A percentile compares a stretch with the other conserved stretches of the same genome.
Evolutionary conservation across 2,329 filamentous ascomycete species (phyloP).

Genomic region (Fonsecaea nubica): DNA sequence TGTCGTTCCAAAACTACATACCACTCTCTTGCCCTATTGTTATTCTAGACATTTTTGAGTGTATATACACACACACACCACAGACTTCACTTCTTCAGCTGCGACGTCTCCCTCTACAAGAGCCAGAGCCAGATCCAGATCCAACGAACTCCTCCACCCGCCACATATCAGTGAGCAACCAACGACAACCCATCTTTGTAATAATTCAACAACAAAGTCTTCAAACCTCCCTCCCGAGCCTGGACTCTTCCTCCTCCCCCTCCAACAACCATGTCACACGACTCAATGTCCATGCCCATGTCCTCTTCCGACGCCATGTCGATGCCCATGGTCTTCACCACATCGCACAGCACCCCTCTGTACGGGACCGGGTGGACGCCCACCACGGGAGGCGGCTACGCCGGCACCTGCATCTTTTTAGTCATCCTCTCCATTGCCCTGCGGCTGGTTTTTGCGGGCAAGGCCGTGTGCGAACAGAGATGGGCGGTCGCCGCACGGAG

Average conservation of each 20-base stretch:
- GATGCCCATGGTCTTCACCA: slow-evolving; percentile 59
- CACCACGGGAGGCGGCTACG: slow-evolving; percentile 71
- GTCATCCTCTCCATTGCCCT: slow-evolving; percentile 74
- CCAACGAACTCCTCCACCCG: neutral
- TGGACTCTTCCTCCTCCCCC: slow-evolving; percentile 4
- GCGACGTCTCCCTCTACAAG: neutral
- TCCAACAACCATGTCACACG: slow-evolving; percentile 7
- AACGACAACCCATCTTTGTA: neutral
- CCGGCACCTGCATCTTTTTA: slow-evolving; percentile 90
- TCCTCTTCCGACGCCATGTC: slow-evolving; percentile 17
- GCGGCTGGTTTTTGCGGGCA: slow-evolving; percentile 74
- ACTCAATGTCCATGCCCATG: slow-evolving; percentile 16
- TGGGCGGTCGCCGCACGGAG: slow-evolving; percentile 76
- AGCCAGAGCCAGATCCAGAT: neutral
- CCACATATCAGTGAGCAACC: neutral
- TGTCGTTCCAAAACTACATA: neutral
- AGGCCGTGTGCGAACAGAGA: slow-evolving; percentile 62
- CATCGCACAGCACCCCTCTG: slow-evolving; percentile 66
- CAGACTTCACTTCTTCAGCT: too few species aligned
- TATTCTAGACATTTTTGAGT: neutral
- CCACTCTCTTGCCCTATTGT: neutral
- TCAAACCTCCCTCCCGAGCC: neutral
- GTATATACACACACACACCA: too few species aligned
- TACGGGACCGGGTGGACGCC: slow-evolving; percentile 78
- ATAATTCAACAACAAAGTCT: neutral